These are phyloP conservation scores for Caryopteris hybrid DNA, from an alignment of 305 asterid species.

Conservation along the genomic window DNA sequence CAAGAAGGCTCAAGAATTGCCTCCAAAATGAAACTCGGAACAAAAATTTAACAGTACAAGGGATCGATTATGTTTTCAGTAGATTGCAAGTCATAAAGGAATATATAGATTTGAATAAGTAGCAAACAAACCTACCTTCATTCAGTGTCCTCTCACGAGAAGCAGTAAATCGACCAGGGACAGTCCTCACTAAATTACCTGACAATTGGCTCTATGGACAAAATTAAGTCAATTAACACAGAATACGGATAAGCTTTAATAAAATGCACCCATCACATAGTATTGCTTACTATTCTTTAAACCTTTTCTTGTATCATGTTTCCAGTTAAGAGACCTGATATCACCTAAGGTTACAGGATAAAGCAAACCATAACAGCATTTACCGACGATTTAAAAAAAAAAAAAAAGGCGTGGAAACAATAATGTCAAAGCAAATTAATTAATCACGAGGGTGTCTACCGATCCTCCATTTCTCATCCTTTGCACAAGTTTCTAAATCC, in stretches of 20 bases:
- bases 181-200: constrained; percentile 44
- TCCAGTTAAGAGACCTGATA: not conserved
- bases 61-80: not conserved
- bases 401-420: not conserved
- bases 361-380: not conserved
- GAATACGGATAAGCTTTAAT: not conserved
- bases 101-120: not conserved
- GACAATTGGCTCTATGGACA: constrained; percentile 48
- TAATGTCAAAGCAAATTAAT: not conserved
- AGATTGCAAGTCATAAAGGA: not conserved
- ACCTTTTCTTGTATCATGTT: not conserved
- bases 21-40: not conserved
- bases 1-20: not conserved
- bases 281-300: not conserved
- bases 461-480: not conserved
- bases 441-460: not conserved
- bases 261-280: not conserved
- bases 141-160: constrained; percentile 48
- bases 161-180: constrained; percentile 30
- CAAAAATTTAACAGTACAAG: not conserved
- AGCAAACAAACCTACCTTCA: constrained; percentile 38
- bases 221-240: constrained; percentile 21
- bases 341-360: not conserved
- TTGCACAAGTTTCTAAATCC: not conserved
- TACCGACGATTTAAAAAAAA: too few relatives aligned